phyloP scores from a whole-genome alignment of 2,329 filamentous ascomycete species.

The Alternaria sp. region DNA sequence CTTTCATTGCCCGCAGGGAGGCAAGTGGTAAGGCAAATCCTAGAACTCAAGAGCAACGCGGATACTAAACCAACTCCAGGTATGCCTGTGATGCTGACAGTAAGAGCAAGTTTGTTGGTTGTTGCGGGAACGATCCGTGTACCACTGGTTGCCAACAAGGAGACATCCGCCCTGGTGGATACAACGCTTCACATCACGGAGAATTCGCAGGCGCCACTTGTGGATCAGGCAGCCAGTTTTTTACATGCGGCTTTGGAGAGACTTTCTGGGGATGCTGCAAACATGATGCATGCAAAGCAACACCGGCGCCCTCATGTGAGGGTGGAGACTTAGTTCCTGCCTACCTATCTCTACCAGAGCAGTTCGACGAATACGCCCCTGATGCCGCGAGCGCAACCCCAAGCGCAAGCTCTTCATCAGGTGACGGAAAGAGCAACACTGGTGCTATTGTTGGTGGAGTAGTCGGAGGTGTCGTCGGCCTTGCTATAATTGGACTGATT shows the following conservation, averaged over 20 bases:
- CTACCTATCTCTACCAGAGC: slow-evolving; percentile 31
- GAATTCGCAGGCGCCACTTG: slow-evolving; percentile 49
- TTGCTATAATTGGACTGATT: slow-evolving; percentile 36
- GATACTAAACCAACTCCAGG: slow-evolving; percentile 28
- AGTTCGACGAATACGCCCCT: slow-evolving; percentile 28
- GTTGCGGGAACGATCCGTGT: slow-evolving; percentile 52
- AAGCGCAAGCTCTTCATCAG: slow-evolving; percentile 1
- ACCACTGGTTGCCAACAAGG: slow-evolving; percentile 47
- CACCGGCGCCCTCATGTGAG: slow-evolving; percentile 35
- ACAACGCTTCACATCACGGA: slow-evolving; percentile 43
- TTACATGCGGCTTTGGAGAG: slow-evolving; percentile 40
- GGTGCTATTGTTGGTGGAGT: slow-evolving; percentile 41
- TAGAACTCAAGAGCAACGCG: background rate
- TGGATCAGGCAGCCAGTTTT: slow-evolving; percentile 42
- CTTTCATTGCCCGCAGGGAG: slow-evolving; percentile 34
- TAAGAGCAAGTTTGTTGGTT: slow-evolving; percentile 52
- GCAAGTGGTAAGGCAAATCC: slow-evolving; percentile 29
- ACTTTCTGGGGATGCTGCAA: slow-evolving; percentile 38
- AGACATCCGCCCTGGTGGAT: slow-evolving; percentile 45
- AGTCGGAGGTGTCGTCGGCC: slow-evolving; percentile 36
- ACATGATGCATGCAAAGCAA: slow-evolving; percentile 44
- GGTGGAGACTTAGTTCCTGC: slow-evolving; percentile 38
- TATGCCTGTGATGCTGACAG: slow-evolving; percentile 35
- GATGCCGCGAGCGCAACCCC: background rate
- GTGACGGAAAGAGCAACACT: slow-evolving; percentile 20